Evolutionary conservation across 164 flowering plant species (phyloP).

Genomic region (Vitis vinifera): ASM3070453v1 NC_081812.1:13170001-13170500

Average conservation of each 20-base stretch:
- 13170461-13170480: background rate
- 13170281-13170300: background rate
- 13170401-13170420: background rate
- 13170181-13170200: background rate
- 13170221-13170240: background rate
- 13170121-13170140: too few species aligned
- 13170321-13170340: too few species aligned
- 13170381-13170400: background rate
- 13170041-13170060: too few species aligned
- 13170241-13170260: background rate
- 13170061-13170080: too few species aligned
- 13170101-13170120: too few species aligned
- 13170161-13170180: too few species aligned
- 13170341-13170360: too few species aligned
- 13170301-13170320: too few species aligned
- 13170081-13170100: too few species aligned
- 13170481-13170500: background rate
- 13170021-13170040: too few species aligned
- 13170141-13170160: too few species aligned
- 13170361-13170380: background rate
- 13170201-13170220: slow-evolving; percentile 1
- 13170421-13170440: slow-evolving; percentile 1
- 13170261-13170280: background rate
- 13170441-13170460: slow-evolving; percentile 1
- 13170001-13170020: too few species aligned